phyloP scores from a whole-genome alignment of 768 basidiomycete species.

The Leucosporidium scottii region DNA sequence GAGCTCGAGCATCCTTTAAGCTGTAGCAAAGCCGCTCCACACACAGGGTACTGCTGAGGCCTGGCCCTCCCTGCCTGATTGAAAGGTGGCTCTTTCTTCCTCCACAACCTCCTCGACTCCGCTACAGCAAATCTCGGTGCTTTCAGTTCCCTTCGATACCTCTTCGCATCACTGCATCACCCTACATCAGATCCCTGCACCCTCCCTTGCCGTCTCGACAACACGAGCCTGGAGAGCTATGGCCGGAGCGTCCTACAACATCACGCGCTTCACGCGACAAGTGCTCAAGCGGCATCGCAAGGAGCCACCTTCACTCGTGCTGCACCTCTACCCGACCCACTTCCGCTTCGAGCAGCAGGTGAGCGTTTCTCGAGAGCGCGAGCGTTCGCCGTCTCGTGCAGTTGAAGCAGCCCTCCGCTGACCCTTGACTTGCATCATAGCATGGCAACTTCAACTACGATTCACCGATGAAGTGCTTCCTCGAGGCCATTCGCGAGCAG shows the following conservation, averaged over 20 bases:
- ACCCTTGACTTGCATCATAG: constrained; percentile 23
- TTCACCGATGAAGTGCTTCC: constrained; percentile 46
- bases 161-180: no score
- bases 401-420: background rate
- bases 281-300: constrained; percentile 45
- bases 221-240: no score
- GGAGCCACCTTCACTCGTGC: constrained; percentile 42
- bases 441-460: constrained; percentile 43
- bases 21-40: no score
- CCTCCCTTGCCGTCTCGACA: no score
- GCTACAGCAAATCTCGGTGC: no score
- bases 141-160: no score
- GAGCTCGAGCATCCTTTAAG: no score
- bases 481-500: constrained; percentile 45
- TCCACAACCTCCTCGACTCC: no score
- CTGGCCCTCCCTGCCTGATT: no score
- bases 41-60: no score
- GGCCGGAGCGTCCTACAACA: constrained; percentile 41
- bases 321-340: constrained; percentile 43
- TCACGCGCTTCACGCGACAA: constrained; percentile 43
- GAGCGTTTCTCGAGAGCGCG: constrained; percentile 14
- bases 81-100: no score
- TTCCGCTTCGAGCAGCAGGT: constrained; percentile 46
- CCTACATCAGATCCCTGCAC: no score
- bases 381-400: background rate